Evolutionary conservation across 345 rosid genomes (phyloP).

Genomic region (Eucalyptus grandis): DNA sequence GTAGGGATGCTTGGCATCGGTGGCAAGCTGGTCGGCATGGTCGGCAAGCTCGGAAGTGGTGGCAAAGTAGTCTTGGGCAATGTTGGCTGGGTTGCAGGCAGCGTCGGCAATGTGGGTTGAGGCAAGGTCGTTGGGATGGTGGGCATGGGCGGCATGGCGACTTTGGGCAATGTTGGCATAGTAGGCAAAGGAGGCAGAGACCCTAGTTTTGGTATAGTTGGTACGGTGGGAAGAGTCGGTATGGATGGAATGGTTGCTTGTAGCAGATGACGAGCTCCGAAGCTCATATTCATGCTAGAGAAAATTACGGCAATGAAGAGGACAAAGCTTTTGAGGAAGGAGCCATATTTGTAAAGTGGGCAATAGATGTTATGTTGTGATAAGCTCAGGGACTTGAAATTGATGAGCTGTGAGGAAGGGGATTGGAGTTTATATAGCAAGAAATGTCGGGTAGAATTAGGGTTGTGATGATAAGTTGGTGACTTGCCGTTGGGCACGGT

Average conservation of each 20-base stretch:
- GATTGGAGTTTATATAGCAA: neutral
- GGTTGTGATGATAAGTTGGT: neutral
- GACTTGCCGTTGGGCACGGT: neutral
- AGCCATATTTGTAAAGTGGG: neutral
- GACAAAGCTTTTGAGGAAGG: neutral
- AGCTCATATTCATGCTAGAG: neutral
- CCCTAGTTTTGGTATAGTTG: neutral
- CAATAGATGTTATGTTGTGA: neutral
- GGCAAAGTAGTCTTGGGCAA: neutral
- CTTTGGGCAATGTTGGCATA: neutral
- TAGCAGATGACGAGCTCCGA: conserved; percentile 2
- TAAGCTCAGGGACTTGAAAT: neutral
- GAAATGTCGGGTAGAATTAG: neutral
- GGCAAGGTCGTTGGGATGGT: neutral
- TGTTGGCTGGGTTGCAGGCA: neutral
- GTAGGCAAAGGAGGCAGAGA: neutral
- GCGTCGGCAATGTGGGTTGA: neutral
- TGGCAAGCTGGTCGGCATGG: neutral
- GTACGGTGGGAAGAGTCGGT: neutral
- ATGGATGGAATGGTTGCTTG: neutral
- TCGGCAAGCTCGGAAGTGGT: neutral
- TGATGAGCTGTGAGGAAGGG: neutral
- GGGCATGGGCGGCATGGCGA: neutral
- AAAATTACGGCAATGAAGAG: neutral
- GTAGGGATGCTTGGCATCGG: conserved; percentile 10